These are phyloP conservation scores for Taiozyma onychis DNA, from an alignment of 1,139 yeast species.

Conservation along the genomic window DNA sequence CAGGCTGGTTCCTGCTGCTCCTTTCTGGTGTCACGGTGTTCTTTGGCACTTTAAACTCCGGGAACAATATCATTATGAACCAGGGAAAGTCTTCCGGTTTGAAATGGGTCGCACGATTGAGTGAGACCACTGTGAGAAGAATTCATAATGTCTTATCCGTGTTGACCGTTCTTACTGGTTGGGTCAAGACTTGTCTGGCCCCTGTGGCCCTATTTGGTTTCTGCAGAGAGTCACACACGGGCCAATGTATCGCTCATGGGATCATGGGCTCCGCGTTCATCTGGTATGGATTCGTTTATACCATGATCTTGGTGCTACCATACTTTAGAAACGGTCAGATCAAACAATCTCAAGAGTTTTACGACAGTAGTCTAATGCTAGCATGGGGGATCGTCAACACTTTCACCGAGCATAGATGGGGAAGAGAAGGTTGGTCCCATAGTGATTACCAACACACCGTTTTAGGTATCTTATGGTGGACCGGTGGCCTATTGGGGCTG, in stretches of 20 bases:
- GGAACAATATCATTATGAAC: conserved; percentile 41
- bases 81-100: conserved; percentile 17
- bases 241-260: conserved; percentile 95
- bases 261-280: conserved; percentile 92
- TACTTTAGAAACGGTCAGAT: conserved; percentile 49
- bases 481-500: conserved; percentile 83
- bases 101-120: conserved; percentile 26
- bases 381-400: conserved; percentile 91
- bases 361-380: conserved; percentile 75
- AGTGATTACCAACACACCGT: conserved; percentile 92
- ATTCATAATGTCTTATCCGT: conserved; percentile 45
- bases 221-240: conserved; percentile 69
- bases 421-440: conserved; percentile 77
- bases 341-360: conserved; percentile 72
- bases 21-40: conserved; percentile 44
- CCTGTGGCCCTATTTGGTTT: conserved; percentile 83
- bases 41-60: conserved; percentile 49
- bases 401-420: conserved; percentile 96
- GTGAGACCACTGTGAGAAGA: conserved; percentile 27
- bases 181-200: conserved; percentile 71
- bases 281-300: conserved; percentile 65
- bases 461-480: conserved; percentile 97
- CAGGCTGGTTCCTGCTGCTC: conserved; percentile 52
- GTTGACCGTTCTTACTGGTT: conserved; percentile 45
- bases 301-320: conserved; percentile 63